These are phyloP conservation scores for Candida argentea DNA, from an alignment of 805 yeast species.

Conservation along the genomic window DNA sequence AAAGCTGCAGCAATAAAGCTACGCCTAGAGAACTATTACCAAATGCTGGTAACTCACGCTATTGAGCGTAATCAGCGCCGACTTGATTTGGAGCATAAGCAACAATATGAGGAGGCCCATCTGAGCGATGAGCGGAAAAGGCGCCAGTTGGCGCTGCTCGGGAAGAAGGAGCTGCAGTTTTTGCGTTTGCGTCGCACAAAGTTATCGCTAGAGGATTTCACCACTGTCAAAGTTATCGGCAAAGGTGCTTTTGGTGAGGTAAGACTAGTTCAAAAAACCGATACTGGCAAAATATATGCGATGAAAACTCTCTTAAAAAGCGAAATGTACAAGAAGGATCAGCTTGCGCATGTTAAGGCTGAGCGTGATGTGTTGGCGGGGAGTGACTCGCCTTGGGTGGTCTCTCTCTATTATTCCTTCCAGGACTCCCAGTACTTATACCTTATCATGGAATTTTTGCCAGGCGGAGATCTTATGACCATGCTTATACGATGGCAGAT, in stretches of 20 bases:
- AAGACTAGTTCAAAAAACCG: conserved; percentile 83
- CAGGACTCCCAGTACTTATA: conserved; percentile 66
- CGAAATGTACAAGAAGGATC: conserved; percentile 93
- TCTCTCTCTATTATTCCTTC: conserved; percentile 69
- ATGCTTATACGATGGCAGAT: conserved; percentile 93
- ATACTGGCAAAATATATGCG: conserved; percentile 85
- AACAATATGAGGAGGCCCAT: conserved; percentile 54
- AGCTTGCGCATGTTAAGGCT: conserved; percentile 90
- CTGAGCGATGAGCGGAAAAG: conserved; percentile 74
- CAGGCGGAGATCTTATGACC: conserved; percentile 88
- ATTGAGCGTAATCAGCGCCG: conserved; percentile 93
- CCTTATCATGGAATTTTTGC: conserved; percentile 27
- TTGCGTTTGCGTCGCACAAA: conserved; percentile 78
- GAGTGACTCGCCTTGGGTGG: conserved; percentile 84
- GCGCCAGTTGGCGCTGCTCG: conserved; percentile 72
- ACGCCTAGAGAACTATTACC: conserved; percentile 75
- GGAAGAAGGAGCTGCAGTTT: conserved; percentile 82
- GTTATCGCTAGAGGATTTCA: conserved; percentile 72
- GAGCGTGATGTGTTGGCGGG: conserved; percentile 93
- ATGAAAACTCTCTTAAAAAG: conserved; percentile 87
- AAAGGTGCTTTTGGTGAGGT: conserved; percentile 99
- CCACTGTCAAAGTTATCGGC: conserved; percentile 82
- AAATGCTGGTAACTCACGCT: conserved; percentile 80
- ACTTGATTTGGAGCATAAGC: conserved; percentile 66
- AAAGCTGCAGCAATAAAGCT: conserved; percentile 77